Evolutionary conservation across 2,329 filamentous ascomycete species (phyloP), one percentile per base, ranked within the genome.

Genomic region (Diplodia intermedia): DNA sequence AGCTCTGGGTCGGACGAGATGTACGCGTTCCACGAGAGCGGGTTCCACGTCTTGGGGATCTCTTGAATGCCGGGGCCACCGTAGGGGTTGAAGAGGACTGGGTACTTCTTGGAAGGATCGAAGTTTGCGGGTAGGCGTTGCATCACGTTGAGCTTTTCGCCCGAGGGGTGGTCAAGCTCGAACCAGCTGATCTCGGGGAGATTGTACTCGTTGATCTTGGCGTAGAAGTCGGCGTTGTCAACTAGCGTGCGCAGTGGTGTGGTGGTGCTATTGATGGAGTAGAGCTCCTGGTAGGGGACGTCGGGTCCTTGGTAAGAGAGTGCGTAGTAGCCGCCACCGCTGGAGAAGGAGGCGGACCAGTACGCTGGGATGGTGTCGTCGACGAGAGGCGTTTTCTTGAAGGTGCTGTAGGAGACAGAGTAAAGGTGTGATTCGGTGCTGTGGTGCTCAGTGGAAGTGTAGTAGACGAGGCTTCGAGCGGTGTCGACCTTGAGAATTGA

Each of bases 271-370:
- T 89, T 86, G 69, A 84, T 75, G 0, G 85, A 79, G 78, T 90
- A 90, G 0, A 91, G 82, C 70, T 90, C 87, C 73, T 91, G 88
- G 77, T 90, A 91, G 0, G 89, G 89, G 0, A 91, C 86, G 66
- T 90, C 86, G 0, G 89, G 89, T 0, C 89, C 89, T 20, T 80
- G 78, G 74, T 91, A 91, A 63, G 80, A 84, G 2, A 91, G 84
- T 52, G 91, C 85, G 73, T 90, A 91, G 80, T 88, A 91, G 2
- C 85, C 85, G 0, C 85, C 86, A 1, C 78, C 81, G 1, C 86
- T 82, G 0, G 89, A 90, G 78, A 91, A 91, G 0, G 88, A 89
- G 0, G 89, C 89, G 5, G 82, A 82, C 85, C 87, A 91, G 72
- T 84, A 85, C 0, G 84, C 89, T 0, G 87, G 78, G 0, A 85